phyloP scores from a whole-genome alignment of 768 basidiomycete genomes.

The Auricularia cornea region DNA sequence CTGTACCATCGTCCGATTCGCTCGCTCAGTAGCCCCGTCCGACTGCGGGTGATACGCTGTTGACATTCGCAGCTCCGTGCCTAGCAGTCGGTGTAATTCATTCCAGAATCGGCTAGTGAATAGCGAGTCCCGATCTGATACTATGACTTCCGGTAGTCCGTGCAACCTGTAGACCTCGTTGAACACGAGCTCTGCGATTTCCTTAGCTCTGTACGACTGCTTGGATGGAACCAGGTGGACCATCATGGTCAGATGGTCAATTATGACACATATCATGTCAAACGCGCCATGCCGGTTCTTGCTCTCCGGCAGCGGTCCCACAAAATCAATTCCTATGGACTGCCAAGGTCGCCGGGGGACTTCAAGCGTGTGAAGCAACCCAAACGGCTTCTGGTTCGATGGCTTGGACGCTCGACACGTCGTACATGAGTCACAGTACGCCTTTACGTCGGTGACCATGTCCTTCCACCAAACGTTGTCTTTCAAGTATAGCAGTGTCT shows the following conservation, averaged over 20 bases:
- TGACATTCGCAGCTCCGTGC: conserved; percentile 27
- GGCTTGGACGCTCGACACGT: conserved; percentile 16
- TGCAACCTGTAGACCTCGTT: conserved; percentile 28
- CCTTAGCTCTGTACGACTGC: conserved; percentile 21
- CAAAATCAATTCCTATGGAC: too few species aligned
- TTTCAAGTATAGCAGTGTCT: conserved; percentile 18
- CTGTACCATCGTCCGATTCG: conserved; percentile 15
- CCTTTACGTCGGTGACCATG: conserved; percentile 20
- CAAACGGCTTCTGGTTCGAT: conserved; percentile 14
- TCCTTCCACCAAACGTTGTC: conserved; percentile 36
- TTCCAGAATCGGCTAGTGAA: conserved; percentile 38
- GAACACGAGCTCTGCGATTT: conserved; percentile 31
- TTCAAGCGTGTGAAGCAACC: conserved; percentile 16
- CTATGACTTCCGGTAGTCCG: conserved; percentile 30
- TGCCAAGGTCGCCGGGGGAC: conserved; percentile 18
- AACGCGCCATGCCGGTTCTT: conserved; percentile 15
- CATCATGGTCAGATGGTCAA: conserved; percentile 15
- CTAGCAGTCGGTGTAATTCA: conserved; percentile 22
- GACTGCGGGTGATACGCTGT: conserved; percentile 37
- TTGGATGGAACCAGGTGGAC: conserved; percentile 23
- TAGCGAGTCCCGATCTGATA: too few species aligned
- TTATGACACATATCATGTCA: conserved; percentile 20
- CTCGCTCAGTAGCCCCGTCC: conserved; percentile 31
- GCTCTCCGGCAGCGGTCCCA: conserved; percentile 16
- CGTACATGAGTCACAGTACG: conserved; percentile 20